Evolutionary conservation across 768 basidiomycete genomes (phyloP).

Genomic region (Tricholomella constricta): DNA sequence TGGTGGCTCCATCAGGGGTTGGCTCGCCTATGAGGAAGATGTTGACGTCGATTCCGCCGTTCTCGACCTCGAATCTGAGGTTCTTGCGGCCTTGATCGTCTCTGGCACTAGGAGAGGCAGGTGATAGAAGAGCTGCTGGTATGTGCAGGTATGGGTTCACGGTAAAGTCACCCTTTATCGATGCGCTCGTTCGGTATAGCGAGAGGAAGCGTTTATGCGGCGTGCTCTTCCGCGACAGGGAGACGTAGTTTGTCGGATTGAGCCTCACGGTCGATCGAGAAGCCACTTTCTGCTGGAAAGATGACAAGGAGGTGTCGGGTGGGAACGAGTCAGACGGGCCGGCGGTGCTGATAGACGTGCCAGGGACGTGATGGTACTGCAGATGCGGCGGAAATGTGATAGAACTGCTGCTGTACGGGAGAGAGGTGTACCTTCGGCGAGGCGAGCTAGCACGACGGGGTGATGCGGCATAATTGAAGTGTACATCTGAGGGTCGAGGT

Average conservation of each 20-base stretch:
- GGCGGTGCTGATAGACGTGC: slow-evolving; percentile 8
- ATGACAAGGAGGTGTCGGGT: neutral
- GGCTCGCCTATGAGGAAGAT: slow-evolving; percentile 36
- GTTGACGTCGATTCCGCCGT: slow-evolving; percentile 44
- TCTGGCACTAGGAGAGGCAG: slow-evolving; percentile 12
- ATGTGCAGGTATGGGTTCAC: slow-evolving; percentile 45
- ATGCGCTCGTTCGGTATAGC: slow-evolving; percentile 21
- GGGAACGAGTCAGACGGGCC: neutral
- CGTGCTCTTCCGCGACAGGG: slow-evolving; percentile 31
- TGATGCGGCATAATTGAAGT: neutral
- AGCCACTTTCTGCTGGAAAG: neutral
- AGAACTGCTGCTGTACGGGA: slow-evolving; percentile 4
- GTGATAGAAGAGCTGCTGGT: slow-evolving; percentile 37
- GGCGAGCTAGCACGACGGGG: neutral
- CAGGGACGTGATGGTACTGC: slow-evolving; percentile 12
- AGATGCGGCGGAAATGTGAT: slow-evolving; percentile 8
- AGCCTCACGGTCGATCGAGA: slow-evolving; percentile 1
- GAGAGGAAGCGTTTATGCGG: slow-evolving; percentile 17
- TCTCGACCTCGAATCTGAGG: slow-evolving; percentile 38
- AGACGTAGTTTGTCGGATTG: slow-evolving; percentile 34
- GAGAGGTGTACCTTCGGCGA: slow-evolving; percentile 6
- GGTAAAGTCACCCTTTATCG: slow-evolving; percentile 37
- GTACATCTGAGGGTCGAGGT: neutral
- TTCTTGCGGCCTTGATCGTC: slow-evolving; percentile 38
- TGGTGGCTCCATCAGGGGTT: neutral